Conservation (phyloP, 345 rosid species). For the Eucalyptus tenuipes region DNA sequence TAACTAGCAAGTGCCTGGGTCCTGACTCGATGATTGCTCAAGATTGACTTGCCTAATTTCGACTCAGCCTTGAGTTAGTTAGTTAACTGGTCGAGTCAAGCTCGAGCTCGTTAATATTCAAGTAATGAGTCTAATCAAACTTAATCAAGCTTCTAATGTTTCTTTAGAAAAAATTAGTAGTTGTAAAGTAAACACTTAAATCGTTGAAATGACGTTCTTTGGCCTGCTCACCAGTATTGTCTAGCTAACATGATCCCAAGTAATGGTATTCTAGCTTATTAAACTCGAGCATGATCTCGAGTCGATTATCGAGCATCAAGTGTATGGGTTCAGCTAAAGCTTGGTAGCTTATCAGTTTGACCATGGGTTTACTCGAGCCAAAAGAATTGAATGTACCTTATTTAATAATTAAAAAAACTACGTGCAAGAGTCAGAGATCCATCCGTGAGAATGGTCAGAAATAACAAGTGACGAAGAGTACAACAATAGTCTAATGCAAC, state of each 20-base stretch:
- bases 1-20: not conserved
- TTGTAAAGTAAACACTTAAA: not conserved
- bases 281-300: not conserved
- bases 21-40: not conserved
- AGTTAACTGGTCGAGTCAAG: not conserved
- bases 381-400: not conserved
- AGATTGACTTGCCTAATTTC: not conserved
- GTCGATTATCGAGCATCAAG: not conserved
- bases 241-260: no score
- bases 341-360: not conserved
- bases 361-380: not conserved
- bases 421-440: not conserved
- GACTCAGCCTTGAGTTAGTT: not conserved
- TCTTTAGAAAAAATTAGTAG: not conserved
- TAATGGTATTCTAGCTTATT: not conserved
- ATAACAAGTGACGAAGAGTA: not conserved
- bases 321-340: not conserved
- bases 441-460: not conserved
- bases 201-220: not conserved
- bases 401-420: not conserved
- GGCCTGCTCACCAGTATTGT: not conserved
- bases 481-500: not conserved
- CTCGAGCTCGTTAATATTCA: not conserved
- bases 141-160: not conserved
- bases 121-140: not conserved